phyloP scores from a whole-genome alignment of 768 basidiomycete species.

The Cubamyces sp. region DNA sequence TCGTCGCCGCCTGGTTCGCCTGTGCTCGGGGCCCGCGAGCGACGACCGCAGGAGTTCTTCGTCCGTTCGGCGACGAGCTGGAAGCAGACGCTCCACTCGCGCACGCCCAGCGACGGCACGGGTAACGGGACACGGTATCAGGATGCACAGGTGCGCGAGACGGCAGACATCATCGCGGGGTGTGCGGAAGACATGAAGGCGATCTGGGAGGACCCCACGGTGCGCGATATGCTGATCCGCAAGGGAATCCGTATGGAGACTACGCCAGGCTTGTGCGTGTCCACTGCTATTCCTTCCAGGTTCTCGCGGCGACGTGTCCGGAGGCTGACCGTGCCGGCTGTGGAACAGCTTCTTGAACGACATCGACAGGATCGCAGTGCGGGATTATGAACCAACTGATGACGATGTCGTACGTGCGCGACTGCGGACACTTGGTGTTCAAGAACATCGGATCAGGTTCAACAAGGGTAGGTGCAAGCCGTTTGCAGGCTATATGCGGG shows the following conservation, averaged over 20 bases:
- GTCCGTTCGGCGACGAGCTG: constrained; percentile 36
- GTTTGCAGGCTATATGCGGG: not conserved
- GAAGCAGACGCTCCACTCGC: constrained; percentile 27
- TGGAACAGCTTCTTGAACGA: constrained; percentile 68
- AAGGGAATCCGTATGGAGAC: constrained; percentile 64
- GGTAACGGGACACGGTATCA: constrained; percentile 5
- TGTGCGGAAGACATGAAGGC: constrained; percentile 69
- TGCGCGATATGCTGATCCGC: constrained; percentile 60
- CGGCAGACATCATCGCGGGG: constrained; percentile 58
- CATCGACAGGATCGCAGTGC: constrained; percentile 64
- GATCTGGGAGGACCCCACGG: constrained; percentile 68
- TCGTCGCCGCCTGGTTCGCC: constrained; percentile 21
- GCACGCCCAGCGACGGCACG: constrained; percentile 18
- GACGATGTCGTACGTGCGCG: constrained; percentile 83
- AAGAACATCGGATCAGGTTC: constrained; percentile 71
- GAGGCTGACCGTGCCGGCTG: no score
- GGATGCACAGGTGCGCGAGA: constrained; percentile 49
- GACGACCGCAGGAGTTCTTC: constrained; percentile 34
- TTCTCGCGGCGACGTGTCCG: no score
- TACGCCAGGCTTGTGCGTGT: constrained; percentile 71
- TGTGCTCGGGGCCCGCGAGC: constrained; percentile 2
- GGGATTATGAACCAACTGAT: constrained; percentile 69
- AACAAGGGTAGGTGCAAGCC: constrained; percentile 55
- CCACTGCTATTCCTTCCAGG: no score
- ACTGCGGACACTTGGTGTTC: constrained; percentile 75